Conservation (phyloP, 139 green algal genomes). For the Tetradesmus lagerheimii region DNA sequence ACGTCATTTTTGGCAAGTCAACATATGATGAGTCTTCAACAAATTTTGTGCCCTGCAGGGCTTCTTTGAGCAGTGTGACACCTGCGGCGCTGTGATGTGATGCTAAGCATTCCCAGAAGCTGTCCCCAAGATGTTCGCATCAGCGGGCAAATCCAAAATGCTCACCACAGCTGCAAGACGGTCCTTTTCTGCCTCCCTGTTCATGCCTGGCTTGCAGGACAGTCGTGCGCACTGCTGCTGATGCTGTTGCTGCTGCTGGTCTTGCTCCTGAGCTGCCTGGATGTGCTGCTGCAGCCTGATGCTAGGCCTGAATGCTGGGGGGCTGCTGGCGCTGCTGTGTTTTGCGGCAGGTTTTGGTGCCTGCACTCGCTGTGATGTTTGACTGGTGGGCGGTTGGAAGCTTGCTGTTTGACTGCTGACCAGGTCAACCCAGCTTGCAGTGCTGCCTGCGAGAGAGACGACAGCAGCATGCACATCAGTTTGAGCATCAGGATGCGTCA, state of each 20-base stretch:
- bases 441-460: not conserved
- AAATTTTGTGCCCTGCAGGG: too few species aligned
- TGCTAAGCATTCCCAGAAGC: too few species aligned
- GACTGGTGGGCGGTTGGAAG: not conserved
- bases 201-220: not conserved
- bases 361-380: not conserved
- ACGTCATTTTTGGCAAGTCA: too few species aligned
- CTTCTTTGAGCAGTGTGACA: too few species aligned
- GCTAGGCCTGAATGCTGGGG: constrained; percentile 10
- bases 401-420: constrained; percentile 3
- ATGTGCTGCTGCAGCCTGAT: constrained; percentile 22
- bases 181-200: constrained; percentile 12
- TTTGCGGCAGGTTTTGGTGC: not conserved
- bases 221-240: not conserved
- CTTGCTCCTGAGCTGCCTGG: not conserved
- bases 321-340: not conserved
- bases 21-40: too few species aligned
- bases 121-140: too few species aligned
- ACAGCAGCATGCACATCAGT: not conserved
- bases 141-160: not conserved
- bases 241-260: not conserved
- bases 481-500: not conserved
- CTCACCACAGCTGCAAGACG: not conserved
- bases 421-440: not conserved
- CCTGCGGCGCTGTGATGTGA: too few species aligned